Base-by-base conservation (phyloP, 768 basidiomycete genomes). In the Thelephora aurantiotincta region DNA sequence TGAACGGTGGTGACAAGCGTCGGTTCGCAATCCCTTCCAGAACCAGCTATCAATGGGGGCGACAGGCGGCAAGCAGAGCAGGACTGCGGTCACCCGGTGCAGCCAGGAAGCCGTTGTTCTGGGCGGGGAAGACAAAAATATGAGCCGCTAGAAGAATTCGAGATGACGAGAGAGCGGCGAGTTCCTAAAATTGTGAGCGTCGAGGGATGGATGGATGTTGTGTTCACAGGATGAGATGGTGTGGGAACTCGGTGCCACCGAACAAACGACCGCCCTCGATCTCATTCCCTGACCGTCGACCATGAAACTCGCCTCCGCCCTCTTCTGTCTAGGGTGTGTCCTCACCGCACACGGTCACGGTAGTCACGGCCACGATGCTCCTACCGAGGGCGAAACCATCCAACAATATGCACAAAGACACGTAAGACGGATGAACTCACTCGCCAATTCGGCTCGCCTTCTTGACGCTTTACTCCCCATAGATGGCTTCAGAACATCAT, bases 401-500 rank as follows among this genome's bases (percentile, higher is more conserved):
- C 72, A 82, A 51, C 75, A 86, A 51, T 97, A 97, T 67, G 90
- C 90, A 44, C 71, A 82, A 61, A 72, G 84, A 71, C 93, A 97
- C 70, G 91, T 94, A 78, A 57, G 88, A 30, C 77, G 23, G 33
- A 45, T 47, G 22, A 26, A 7, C 34, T n/a, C 20, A 11, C 18
- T 30, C 26, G 14, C n/a, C n/a, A 11, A 11, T n/a, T 33, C 30
- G 35, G 11, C n/a, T 37, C 13, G 19, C 23, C 11, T 35, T 44
- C 35, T 33, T 20, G 6, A 14, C 46, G 43, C 11, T 34, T 37
- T 26, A 13, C 37, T 43, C 34, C 43, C 20, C 23, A 18, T 63
- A 91, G 87, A 93, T 93, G 89, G 77, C 84, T 42, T 72, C 76
- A 22, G 89, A 93, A 57, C 89, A 92, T 61, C 87, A 90, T 60